These are phyloP conservation scores for Ogataea wickerhamii DNA, from an alignment of 805 yeast genomes.

Conservation along the genomic window DNA sequence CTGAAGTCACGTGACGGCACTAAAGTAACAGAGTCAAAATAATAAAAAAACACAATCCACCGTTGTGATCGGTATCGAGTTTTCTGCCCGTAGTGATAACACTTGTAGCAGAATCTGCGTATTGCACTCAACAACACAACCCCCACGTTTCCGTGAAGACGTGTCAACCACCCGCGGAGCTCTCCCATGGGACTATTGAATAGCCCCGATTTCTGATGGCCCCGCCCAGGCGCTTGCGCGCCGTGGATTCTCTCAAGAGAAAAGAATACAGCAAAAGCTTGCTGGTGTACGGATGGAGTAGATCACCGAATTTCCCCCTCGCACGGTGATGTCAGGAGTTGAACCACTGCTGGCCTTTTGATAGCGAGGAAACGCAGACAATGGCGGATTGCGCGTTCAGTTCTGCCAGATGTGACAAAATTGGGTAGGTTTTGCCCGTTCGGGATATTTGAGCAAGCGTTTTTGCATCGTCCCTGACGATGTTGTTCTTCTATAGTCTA, in stretches of 20 bases:
- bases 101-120: constrained; percentile 30
- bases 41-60: constrained; percentile 18
- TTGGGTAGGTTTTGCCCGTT: constrained; percentile 2
- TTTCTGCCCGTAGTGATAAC: constrained; percentile 15
- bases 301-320: constrained; percentile 43
- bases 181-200: constrained; percentile 29
- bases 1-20: neutral
- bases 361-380: constrained; percentile 36
- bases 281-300: constrained; percentile 21
- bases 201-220: constrained; percentile 32
- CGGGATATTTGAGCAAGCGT: too few relatives aligned
- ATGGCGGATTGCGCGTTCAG: constrained; percentile 20
- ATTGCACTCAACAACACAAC: constrained; percentile 37
- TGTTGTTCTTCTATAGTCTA: too few relatives aligned
- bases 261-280: constrained; percentile 6
- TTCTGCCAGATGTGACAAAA: constrained; percentile 17
- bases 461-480: too few relatives aligned
- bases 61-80: constrained; percentile 41
- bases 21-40: neutral
- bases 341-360: constrained; percentile 23
- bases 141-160: constrained; percentile 21
- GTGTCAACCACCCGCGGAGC: constrained; percentile 38
- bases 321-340: constrained; percentile 12
- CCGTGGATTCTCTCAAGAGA: constrained; percentile 36
- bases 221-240: constrained; percentile 38